Percentiles rank a stretch among this genome's conserved stretches.
These are phyloP conservation scores for Cryptosporidium viatorum DNA, from an alignment of 169 alveolate species.

Conservation along the genomic window DNA sequence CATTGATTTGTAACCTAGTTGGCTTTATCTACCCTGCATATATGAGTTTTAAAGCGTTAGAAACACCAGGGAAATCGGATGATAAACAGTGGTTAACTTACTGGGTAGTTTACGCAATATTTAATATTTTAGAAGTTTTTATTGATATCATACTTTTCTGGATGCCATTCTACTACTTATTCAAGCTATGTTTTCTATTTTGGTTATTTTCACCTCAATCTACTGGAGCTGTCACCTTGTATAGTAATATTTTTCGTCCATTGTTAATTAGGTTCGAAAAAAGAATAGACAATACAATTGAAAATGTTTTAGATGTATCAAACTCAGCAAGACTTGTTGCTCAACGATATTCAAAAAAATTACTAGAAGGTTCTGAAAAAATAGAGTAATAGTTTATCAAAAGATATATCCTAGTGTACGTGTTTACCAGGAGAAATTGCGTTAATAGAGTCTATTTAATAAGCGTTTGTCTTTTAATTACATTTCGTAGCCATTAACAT, in stretches of 20 bases:
- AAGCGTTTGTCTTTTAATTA: not conserved
- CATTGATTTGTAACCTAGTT: constrained; percentile 78
- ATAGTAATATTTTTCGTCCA: constrained; percentile 80
- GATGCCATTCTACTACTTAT: constrained; percentile 90
- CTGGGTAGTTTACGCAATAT: constrained; percentile 91
- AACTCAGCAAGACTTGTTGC: constrained; percentile 61
- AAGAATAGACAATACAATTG: constrained; percentile 79
- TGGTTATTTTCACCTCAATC: constrained; percentile 87
- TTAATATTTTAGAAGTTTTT: constrained; percentile 86
- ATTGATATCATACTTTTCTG: constrained; percentile 86
- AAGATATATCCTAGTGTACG: not conserved
- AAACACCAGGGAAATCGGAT: constrained; percentile 83
- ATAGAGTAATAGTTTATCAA: constrained; percentile 8
- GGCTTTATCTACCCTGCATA: constrained; percentile 84
- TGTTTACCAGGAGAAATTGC: not conserved
- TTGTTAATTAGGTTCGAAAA: constrained; percentile 79
- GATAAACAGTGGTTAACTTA: constrained; percentile 92
- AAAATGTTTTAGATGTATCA: constrained; percentile 74
- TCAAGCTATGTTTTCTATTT: constrained; percentile 87
- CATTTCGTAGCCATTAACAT: not conserved
- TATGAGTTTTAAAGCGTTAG: constrained; percentile 89
- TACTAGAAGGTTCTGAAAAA: constrained; percentile 20
- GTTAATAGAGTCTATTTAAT: not conserved
- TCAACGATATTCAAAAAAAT: constrained; percentile 41
- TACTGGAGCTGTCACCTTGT: constrained; percentile 81